Evolutionary conservation across 768 basidiomycete genomes (phyloP), one percentile per base, ranked within the genome.

Genomic region (Cystofilobasidium bisporidii): DNA sequence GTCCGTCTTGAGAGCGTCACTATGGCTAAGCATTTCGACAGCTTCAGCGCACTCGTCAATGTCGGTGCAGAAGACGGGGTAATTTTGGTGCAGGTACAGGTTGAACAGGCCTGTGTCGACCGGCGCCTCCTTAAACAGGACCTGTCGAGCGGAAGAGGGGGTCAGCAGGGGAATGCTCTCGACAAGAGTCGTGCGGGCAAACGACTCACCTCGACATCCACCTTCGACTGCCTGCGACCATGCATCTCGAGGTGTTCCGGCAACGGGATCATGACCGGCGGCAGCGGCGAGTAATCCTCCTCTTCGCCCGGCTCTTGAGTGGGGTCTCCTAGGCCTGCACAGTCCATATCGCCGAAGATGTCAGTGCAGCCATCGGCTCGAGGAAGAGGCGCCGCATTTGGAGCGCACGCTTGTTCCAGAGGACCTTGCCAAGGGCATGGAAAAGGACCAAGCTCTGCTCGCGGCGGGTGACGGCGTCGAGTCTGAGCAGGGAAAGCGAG

Each of bases 321-420:
- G 1, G 75, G 75, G 69, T 77, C 76, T 30, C 67, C 72, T 10
- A 74, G 63, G 5, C 76, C 76, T 77, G 65, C 1, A n/a, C n/a
- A n/a, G n/a, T n/a, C n/a, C n/a, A n/a, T n/a, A n/a, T n/a, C n/a
- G n/a, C n/a, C n/a, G n/a, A n/a, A n/a, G n/a, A n/a, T n/a, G n/a
- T n/a, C n/a, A n/a, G n/a, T n/a, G n/a, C n/a, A n/a, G n/a, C n/a
- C n/a, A n/a, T n/a, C n/a, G n/a, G n/a, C n/a, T n/a, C n/a, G n/a
- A n/a, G n/a, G n/a, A n/a, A n/a, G n/a, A n/a, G n/a, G n/a, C n/a
- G n/a, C n/a, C n/a, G n/a, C n/a, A n/a, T n/a, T n/a, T n/a, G n/a
- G n/a, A n/a, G n/a, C 84, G 64, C 53, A 96, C 96, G 85, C 77
- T 98, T 99, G 76, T 94, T 97, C 75, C 96, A 98, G 58, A 98